Percentiles rank a stretch among this genome's conserved stretches.
Conservation (phyloP, 1,139 yeast species). For the Suhomyces coccinellae region DNA sequence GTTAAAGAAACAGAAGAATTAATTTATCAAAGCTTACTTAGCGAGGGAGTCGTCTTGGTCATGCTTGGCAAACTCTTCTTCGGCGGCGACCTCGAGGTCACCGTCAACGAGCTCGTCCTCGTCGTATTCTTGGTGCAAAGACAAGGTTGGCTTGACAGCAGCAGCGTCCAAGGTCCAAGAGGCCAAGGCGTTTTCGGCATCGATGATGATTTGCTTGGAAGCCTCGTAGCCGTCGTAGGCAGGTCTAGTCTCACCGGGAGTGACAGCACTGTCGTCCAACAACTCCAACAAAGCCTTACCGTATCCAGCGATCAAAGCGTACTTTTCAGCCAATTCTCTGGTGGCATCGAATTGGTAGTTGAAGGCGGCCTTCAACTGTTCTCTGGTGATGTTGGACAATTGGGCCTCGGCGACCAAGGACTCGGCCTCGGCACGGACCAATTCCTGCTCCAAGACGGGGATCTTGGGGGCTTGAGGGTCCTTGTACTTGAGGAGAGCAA, state of each 20-base stretch:
- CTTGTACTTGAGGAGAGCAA: slow-evolving; percentile 96
- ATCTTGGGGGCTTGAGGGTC: slow-evolving; percentile 98
- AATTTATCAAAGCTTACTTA: slow-evolving; percentile 9
- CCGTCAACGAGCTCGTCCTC: slow-evolving; percentile 65
- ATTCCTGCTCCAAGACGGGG: slow-evolving; percentile 92
- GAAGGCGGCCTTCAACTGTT: slow-evolving; percentile 95
- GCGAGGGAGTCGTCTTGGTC: slow-evolving; percentile 27
- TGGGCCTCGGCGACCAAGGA: slow-evolving; percentile 99
- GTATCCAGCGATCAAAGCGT: slow-evolving; percentile 96
- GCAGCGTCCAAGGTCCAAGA: slow-evolving; percentile 97
- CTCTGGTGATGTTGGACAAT: slow-evolving; percentile 95
- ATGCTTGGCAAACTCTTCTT: slow-evolving; percentile 44
- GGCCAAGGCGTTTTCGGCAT: slow-evolving; percentile 93
- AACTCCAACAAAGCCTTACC: slow-evolving; percentile 96
- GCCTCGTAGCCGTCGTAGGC: slow-evolving; percentile 98
- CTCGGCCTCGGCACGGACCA: slow-evolving; percentile 98
- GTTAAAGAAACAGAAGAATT: slow-evolving; percentile 6
- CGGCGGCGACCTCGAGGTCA: slow-evolving; percentile 50
- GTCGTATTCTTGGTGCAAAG: slow-evolving; percentile 77
- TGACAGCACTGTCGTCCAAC: slow-evolving; percentile 93
- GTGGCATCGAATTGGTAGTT: slow-evolving; percentile 95
- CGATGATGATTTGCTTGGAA: slow-evolving; percentile 94
- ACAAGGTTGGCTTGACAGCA: slow-evolving; percentile 89
- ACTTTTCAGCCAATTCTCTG: slow-evolving; percentile 94
- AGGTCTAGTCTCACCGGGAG: slow-evolving; percentile 99